phyloP scores from a whole-genome alignment of 2,329 filamentous ascomycete species.

The Hysterium pulicare region DNA sequence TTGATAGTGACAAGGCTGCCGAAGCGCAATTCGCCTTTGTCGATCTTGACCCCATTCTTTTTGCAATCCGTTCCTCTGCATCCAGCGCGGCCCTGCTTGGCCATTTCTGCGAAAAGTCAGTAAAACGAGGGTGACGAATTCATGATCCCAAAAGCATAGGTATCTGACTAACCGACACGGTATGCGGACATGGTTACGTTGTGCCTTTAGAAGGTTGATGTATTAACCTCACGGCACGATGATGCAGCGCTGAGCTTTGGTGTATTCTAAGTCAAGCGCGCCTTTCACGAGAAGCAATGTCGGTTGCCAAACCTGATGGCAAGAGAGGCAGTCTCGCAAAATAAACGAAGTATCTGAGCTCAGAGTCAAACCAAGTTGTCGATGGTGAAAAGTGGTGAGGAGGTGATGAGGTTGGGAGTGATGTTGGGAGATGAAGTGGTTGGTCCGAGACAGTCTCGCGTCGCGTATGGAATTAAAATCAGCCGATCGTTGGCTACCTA shows the following conservation, averaged over 20 bases:
- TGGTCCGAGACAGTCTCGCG: no score
- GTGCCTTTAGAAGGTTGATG: background rate
- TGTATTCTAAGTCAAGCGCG: background rate
- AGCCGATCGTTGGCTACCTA: no score
- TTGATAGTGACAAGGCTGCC: conserved; percentile 67
- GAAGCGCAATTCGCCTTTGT: conserved; percentile 74
- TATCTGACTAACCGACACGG: conserved; percentile 20
- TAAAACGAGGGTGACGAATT: background rate
- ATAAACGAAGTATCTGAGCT: no score
- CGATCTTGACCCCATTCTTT: conserved; percentile 64
- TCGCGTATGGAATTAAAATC: no score
- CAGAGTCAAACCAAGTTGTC: no score
- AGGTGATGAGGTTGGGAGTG: no score
- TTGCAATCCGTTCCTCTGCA: conserved; percentile 75
- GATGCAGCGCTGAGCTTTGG: background rate
- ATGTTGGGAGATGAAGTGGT: no score
- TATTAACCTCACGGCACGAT: conserved; percentile 11
- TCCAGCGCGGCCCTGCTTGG: conserved; percentile 66
- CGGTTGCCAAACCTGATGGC: background rate
- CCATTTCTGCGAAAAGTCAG: conserved; percentile 55
- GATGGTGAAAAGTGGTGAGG: no score
- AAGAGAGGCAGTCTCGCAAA: no score
- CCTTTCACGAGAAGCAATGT: background rate
- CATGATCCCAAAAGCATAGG: no score
- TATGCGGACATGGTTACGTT: conserved; percentile 23